phyloP scores from a whole-genome alignment of 192 early-diverging fungal genomes.

The Backusella tuberculispora region DNA sequence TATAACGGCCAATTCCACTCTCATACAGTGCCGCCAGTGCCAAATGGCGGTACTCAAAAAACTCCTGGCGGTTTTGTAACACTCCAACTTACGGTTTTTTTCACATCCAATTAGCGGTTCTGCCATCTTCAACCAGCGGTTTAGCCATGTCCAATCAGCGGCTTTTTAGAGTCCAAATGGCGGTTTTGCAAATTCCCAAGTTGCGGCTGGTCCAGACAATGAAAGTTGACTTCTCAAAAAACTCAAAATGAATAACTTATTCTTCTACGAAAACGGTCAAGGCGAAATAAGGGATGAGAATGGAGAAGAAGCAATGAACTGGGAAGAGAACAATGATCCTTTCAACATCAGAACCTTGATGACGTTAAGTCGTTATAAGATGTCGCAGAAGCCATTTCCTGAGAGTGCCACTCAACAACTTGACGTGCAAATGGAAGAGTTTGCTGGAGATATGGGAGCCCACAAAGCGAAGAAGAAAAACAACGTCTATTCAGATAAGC shows the following conservation, averaged over 20 bases:
- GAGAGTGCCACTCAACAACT: background rate
- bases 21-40: no score
- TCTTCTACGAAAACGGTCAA: slow-evolving; percentile 1
- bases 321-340: slow-evolving; percentile 14
- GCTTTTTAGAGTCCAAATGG: background rate
- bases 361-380: no score
- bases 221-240: no score
- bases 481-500: background rate
- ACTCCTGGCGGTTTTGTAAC: no score
- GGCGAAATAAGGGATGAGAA: background rate
- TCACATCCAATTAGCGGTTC: background rate
- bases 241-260: background rate
- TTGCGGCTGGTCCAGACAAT: slow-evolving; percentile 9
- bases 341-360: background rate
- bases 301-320: background rate
- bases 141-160: slow-evolving; percentile 11
- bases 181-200: slow-evolving; percentile 4
- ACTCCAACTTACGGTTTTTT: no score
- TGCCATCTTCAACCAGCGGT: slow-evolving; percentile 10
- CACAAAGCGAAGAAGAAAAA: background rate
- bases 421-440: slow-evolving; percentile 12
- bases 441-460: background rate
- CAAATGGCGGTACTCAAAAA: no score
- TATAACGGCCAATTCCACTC: no score
- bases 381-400: background rate